Evolutionary conservation across 2,329 filamentous ascomycete species (phyloP).

Genomic region (Chrysosporium keratinophilum): DNA sequence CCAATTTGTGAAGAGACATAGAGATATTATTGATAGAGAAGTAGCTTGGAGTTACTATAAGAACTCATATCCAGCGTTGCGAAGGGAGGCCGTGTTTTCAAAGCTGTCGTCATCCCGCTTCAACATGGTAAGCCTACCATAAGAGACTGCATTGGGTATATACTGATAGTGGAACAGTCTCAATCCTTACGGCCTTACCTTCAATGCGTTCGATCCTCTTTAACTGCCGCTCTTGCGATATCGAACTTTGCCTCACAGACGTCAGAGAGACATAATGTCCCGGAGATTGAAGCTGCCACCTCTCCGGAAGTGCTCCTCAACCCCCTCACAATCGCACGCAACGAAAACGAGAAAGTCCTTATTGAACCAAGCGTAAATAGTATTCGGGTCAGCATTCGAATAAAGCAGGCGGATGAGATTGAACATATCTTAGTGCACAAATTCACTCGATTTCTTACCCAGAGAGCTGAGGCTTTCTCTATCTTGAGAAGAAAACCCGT

Average conservation of each 20-base stretch:
- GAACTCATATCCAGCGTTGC: not conserved
- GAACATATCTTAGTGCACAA: constrained; percentile 97
- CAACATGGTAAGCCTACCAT: constrained; percentile 16
- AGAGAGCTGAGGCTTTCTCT: constrained; percentile 93
- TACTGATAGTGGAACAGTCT: constrained; percentile 46
- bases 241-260: constrained; percentile 97
- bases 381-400: constrained; percentile 93
- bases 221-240: constrained; percentile 85
- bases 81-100: not conserved
- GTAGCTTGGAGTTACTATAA: not conserved
- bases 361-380: constrained; percentile 97
- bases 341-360: constrained; percentile 92
- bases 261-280: constrained; percentile 93
- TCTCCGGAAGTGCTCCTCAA: constrained; percentile 92
- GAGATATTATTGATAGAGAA: not conserved
- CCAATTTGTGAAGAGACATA: not conserved
- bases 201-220: constrained; percentile 85
- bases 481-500: constrained; percentile 91
- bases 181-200: constrained; percentile 96
- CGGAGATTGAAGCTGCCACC: constrained; percentile 85
- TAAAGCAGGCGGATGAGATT: constrained; percentile 99
- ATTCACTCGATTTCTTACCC: constrained; percentile 92
- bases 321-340: constrained; percentile 79
- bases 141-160: not conserved
- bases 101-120: not conserved